Evolutionary conservation across 139 green algal species (phyloP).

Genomic region (Chlamydomonas applanata): DNA sequence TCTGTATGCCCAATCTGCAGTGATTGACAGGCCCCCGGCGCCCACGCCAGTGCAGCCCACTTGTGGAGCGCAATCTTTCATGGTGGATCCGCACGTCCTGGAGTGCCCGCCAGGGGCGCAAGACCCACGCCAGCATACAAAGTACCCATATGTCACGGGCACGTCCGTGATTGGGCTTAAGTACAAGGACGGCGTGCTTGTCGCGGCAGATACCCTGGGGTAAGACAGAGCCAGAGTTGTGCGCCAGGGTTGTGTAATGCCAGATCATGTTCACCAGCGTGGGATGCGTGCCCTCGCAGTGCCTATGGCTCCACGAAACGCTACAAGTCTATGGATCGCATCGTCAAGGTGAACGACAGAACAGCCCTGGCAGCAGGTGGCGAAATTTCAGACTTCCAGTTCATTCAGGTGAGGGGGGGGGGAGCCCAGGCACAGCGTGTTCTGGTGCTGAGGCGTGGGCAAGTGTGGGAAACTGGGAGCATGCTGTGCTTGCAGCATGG

Average conservation of each 20-base stretch:
- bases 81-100: slow-evolving; percentile 62
- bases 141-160: slow-evolving; percentile 94
- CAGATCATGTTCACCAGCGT: no score
- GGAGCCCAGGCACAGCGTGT: no score
- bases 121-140: slow-evolving; percentile 44
- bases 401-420: slow-evolving; percentile 59
- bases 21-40: slow-evolving; percentile 35
- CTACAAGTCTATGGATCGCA: slow-evolving; percentile 92
- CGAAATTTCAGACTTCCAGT: slow-evolving; percentile 93
- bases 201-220: slow-evolving; percentile 92
- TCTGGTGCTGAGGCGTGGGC: no score
- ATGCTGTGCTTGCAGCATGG: no score
- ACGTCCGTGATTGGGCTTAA: slow-evolving; percentile 92
- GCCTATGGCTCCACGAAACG: slow-evolving; percentile 96
- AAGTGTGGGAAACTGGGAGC: no score
- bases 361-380: slow-evolving; percentile 82
- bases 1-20: slow-evolving; percentile 45
- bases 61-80: slow-evolving; percentile 63
- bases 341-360: slow-evolving; percentile 74
- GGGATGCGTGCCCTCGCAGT: neutral
- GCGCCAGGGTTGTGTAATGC: no score
- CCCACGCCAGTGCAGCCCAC: slow-evolving; percentile 44
- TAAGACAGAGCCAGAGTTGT: neutral
- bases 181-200: slow-evolving; percentile 93
- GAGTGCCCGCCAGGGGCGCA: slow-evolving; percentile 15